Conservation (phyloP, 768 basidiomycete genomes). For the Piloderma croceum region DNA sequence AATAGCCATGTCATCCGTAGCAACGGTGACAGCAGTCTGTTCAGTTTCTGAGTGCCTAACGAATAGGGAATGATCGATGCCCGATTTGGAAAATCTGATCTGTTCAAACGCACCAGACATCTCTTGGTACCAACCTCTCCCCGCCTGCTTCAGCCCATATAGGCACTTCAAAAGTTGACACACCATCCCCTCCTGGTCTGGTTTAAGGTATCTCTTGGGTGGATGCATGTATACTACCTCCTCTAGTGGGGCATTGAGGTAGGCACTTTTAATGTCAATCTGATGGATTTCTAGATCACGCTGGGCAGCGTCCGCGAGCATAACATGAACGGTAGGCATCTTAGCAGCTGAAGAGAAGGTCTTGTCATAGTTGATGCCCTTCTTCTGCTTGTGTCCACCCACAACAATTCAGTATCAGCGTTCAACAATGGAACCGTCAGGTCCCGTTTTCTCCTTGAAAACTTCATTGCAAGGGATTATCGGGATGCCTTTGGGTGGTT, state of each 20-base stretch:
- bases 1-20: slow-evolving; percentile 30
- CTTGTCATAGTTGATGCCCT: slow-evolving; percentile 19
- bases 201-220: too few relatives aligned
- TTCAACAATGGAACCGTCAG: too few relatives aligned
- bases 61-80: slow-evolving; percentile 17
- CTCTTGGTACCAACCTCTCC: slow-evolving; percentile 26
- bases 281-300: slow-evolving; percentile 24
- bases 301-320: slow-evolving; percentile 24
- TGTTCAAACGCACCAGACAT: slow-evolving; percentile 17
- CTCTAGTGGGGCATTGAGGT: slow-evolving; percentile 17
- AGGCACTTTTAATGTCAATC: slow-evolving; percentile 29
- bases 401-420: slow-evolving; percentile 19
- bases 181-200: slow-evolving; percentile 10
- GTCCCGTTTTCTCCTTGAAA: too few relatives aligned
- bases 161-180: slow-evolving; percentile 23
- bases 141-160: slow-evolving; percentile 34
- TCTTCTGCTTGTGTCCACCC: slow-evolving; percentile 27
- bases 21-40: slow-evolving; percentile 18
- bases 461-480: too few relatives aligned
- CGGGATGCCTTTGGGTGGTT: slow-evolving; percentile 2
- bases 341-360: slow-evolving; percentile 23
- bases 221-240: slow-evolving; percentile 22
- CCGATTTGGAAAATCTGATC: slow-evolving; percentile 16
- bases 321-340: slow-evolving; percentile 19
- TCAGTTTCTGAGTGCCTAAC: slow-evolving; percentile 2